Base-by-base conservation (phyloP, 345 rosid species). In the Gynandropsis gynandra region DNA sequence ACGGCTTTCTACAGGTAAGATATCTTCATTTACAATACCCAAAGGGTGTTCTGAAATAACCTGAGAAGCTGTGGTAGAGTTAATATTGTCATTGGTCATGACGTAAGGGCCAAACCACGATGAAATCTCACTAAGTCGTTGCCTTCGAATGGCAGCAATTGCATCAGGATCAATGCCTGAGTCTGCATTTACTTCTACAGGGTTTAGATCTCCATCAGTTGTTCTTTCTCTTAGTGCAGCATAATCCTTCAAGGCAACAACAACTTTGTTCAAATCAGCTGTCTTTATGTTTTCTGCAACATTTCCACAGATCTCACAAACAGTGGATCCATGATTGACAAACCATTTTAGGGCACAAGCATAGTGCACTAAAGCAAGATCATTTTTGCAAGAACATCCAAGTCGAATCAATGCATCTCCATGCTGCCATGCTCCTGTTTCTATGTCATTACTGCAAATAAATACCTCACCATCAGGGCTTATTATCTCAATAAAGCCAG, bases 301-400 rank as follows among this genome's bases (percentile, higher is more conserved):
- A 58, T 56, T 45, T 6, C 98, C 96, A 56, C 98, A 90, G 46
- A 90, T 87, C 63, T 90, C 98, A 12, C 98, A 90, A 8, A 84
- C 65, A 0, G 96, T 90, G 15, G 98, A 90, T 59, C 98, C 96
- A 56, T 81, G 96, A 72, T 76, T 90, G 47, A 90, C 80, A 70
- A 90, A 90, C 98, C 98, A 90, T 65, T 90, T 90, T 31, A 90
- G 86, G 7, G 96, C 98, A 50, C 96, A 90, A 3, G 96, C 84
- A 58, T 87, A 90, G 62, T 87, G 98, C 16, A 90, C 98, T 12
- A 83, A 64, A 24, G 89, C 90, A 54, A 90, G 95, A 65, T 90
- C 96, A 35, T 64, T 82, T 73, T 84, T 90, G 72, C 98, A 90
- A 35, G 80, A 81, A 68, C 98, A 90, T 20, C 98, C 98, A 43